Base-by-base conservation (phyloP, 495 filamentous ascomycete genomes). In the Sphaerosporella brunnea region DNA sequence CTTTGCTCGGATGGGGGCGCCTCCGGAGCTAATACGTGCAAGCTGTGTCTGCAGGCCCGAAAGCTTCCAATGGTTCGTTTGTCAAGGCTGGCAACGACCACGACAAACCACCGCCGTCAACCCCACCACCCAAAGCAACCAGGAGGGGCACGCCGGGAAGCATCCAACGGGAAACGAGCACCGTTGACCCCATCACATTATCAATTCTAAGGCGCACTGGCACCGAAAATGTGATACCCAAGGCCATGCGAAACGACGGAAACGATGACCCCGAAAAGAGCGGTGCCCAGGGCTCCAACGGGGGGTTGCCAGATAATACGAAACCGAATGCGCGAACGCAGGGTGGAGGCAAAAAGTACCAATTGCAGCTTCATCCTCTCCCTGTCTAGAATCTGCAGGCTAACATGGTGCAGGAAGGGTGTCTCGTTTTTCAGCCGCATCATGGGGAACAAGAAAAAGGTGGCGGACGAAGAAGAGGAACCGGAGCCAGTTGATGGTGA, bases 381-480 rank as follows among this genome's bases (percentile, higher is more conserved):
- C 35, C 15, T 5, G 35, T 11, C 35, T 18, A 45, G 45, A 19
- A 19, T 21, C 28, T 34, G 24, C 23, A 47, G 49, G 51, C 58
- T 66, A 53, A 66, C 46, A 47, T 30, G 56, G 39, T 51, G 46
- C 44, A 93, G 78, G 66, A 93, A 87, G 65, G 82, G 82, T 4
- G 77, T 80, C 23, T 93, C 84, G 11, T 93, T 99, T 59, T 73
- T 99, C 36, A 93, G 86, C 65, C 78, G 85, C 34, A 81, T 96
- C 53, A 86, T 86, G 52, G 76, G 79, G 18, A 70, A 71, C 43
- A 88, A 80, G 65, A 87, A 80, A 63, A 82, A 77, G 56, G 35
- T 18, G 9, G 42, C 37, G 13, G 76, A 78, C 43, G 68, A 72
- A 36, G 53, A 64, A 10, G 65, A 66, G 25, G 84, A 92, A 55